Evolutionary conservation across 192 early-diverging fungal species (phyloP), one percentile per base, ranked within the genome.

Genomic region (Coemansia umbellata): DNA sequence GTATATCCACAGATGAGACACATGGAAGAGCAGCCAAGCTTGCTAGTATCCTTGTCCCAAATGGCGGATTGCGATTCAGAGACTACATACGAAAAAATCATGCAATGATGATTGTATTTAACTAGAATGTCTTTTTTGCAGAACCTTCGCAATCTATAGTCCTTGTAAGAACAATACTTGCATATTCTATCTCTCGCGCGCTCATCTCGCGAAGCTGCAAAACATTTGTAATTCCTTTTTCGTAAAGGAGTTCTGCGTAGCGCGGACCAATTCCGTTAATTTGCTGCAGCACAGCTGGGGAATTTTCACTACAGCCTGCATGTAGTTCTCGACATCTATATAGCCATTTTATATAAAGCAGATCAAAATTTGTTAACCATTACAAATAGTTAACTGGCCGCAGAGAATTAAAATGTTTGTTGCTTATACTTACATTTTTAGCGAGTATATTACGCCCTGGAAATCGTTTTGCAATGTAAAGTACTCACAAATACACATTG

Each of bases 211-310:
- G 36, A 22, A 87, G 63, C 1, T 70, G 56, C 7, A 36, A 26
- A 32, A 85, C 71, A 0, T 77, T 76, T 18, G 14, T 66, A 14
- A 84, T 67, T 0, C 78, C 80, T 1, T 66, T 64, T 5, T 50
- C 69, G 47, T 73, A 75, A 3, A 87, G 61, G 9, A 42, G 62
- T 22, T 66, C 66, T 0, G 83, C 59, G 9, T 78, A 63, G 10
- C 67, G 62, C 3, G 79, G 80, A 0, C 85, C 85, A 28, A 87
- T 65, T 4, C 74, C 78, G 9, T 81, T 77, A 21, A 87, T 66
- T 58, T 87, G 85, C 54, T 80, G 74, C 17, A 84, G 31, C 18
- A 81, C 31, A 4, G 71, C 59, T 2, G 78, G 54, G 4, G 69
- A 59, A 31, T 67, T 41, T 28, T 82, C 82, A 63, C 73, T 74